Evolutionary conservation across 2,329 filamentous ascomycete species (phyloP), one percentile per base, ranked within the genome.

Genomic region (Fusarium cyanostomum): DNA sequence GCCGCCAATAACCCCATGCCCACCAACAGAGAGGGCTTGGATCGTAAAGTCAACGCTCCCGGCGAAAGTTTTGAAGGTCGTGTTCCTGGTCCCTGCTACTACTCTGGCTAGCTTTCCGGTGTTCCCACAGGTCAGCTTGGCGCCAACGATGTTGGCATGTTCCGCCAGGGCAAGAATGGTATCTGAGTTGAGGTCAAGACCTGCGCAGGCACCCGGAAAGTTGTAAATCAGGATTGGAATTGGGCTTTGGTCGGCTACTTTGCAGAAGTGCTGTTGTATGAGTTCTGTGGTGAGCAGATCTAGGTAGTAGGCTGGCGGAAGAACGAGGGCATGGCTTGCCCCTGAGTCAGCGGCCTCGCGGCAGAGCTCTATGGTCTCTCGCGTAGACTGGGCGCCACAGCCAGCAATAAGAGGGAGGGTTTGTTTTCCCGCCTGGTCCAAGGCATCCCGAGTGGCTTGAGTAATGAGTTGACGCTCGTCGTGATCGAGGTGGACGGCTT

Each of bases 31-130:
- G 34, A 92, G 75, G 1, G 87, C 88, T 74, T 92, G 90, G 11
- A 92, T 76, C 11, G 87, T 89, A 75, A 92, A 92, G 77, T 93
- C 90, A 49, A 89, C 89, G 44, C 86, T 89, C 52, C 91, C 90
- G 37, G 89, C 90, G 69, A 90, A 85, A 57, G 89, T 89, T 72
- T 90, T 82, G 79, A 92, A 92, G 13, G 39, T 18, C 1, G 57
- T 68, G 42, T 53, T 65, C 30, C 56, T 55, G 6, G 82, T 80
- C 4, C 80, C 82, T 41, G 84, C 73, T 56, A 74, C 83, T 70
- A 80, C 80, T 73, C 74, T 73, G 3, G 77, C 78, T 38, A 88
- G 78, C 71, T 89, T 88, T 33, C 86, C 86, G 35, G 85, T 88
- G 71, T 89, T 88, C 8, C 86, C 86, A 62, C 85, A 87, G 9